These are phyloP conservation scores for Lodderomyces pseudojiufengensis DNA, from an alignment of 1,139 yeast genomes.

Conservation along the genomic window DNA sequence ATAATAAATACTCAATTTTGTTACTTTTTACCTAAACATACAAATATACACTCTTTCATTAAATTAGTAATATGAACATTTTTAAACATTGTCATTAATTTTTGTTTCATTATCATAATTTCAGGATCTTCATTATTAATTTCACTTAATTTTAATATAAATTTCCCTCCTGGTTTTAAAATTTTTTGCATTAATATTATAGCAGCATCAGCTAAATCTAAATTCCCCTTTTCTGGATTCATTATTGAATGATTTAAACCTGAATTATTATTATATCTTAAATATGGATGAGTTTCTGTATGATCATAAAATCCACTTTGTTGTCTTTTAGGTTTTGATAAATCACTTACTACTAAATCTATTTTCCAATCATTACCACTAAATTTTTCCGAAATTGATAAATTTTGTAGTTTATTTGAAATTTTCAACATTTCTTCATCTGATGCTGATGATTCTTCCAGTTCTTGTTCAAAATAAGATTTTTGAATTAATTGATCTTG, in stretches of 20 bases:
- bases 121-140: constrained; percentile 53
- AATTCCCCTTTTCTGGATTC: constrained; percentile 26
- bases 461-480: constrained; percentile 30
- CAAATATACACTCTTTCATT: constrained; percentile 62
- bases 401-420: not conserved
- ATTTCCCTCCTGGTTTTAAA: constrained; percentile 63
- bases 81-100: constrained; percentile 58
- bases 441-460: constrained; percentile 16
- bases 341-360: constrained; percentile 77
- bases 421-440: not conserved
- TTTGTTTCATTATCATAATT: constrained; percentile 51
- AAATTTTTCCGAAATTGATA: not conserved
- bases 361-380: constrained; percentile 24
- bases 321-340: constrained; percentile 75
- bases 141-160: constrained; percentile 68
- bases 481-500: constrained; percentile 11
- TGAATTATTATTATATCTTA: constrained; percentile 25
- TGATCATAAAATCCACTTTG: constrained; percentile 61
- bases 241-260: constrained; percentile 25
- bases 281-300: constrained; percentile 73
- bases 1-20: not conserved
- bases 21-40: constrained; percentile 49
- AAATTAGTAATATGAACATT: constrained; percentile 36
- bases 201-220: constrained; percentile 89
- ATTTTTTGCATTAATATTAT: constrained; percentile 68